phyloP scores from a whole-genome alignment of 148 eudicot species.

The Cornus suecica region DNA sequence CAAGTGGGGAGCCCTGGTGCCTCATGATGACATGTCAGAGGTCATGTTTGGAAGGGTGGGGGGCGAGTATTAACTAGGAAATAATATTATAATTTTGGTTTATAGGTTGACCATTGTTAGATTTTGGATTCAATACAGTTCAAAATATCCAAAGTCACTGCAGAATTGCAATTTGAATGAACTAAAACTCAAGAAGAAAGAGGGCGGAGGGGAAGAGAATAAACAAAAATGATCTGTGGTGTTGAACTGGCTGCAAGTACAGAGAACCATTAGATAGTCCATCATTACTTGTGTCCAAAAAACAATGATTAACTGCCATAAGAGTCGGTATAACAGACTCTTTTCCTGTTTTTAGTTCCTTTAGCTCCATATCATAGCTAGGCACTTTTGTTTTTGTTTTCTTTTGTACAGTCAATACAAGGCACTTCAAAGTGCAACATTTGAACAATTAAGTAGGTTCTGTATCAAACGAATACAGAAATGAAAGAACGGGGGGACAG shows the following conservation, averaged over 20 bases:
- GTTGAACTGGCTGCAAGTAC: too few species aligned
- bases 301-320: neutral
- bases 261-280: neutral
- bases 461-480: too few species aligned
- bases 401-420: neutral
- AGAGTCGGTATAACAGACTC: neutral
- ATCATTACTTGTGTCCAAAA: neutral
- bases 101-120: neutral
- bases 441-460: neutral
- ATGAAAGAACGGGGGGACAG: too few species aligned
- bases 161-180: neutral
- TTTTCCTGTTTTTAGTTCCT: too few species aligned
- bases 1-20: too few species aligned
- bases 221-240: neutral
- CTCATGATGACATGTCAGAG: too few species aligned
- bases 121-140: neutral
- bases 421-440: neutral
- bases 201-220: neutral
- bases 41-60: too few species aligned
- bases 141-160: neutral
- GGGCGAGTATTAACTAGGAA: too few species aligned
- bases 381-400: too few species aligned
- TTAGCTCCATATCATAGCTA: too few species aligned
- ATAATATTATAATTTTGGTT: too few species aligned
- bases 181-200: too few species aligned